A percentile compares a stretch with the other conserved stretches of the same genome.
Conservation (phyloP, 2,329 filamentous ascomycete genomes). For the Hymenoscyphus salicellus region DNA sequence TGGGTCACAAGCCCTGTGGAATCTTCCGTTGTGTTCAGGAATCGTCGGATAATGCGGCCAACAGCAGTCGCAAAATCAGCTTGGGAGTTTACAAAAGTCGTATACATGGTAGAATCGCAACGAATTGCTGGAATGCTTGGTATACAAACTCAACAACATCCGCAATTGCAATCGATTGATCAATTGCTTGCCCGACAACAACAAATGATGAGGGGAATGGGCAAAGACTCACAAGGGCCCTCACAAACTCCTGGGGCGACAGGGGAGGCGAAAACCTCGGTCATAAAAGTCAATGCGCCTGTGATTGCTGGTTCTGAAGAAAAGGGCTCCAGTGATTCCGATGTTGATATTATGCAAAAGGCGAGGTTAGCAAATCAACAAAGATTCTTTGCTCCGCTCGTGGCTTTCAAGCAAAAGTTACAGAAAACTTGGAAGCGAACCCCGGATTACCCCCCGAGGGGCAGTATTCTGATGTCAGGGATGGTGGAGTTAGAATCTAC, state of each 20-base stretch:
- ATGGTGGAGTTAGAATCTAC: slow-evolving; percentile 52
- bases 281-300: slow-evolving; percentile 7
- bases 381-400: slow-evolving; percentile 28
- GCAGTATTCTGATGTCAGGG: slow-evolving; percentile 52
- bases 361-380: slow-evolving; percentile 19
- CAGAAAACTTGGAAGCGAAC: slow-evolving; percentile 47
- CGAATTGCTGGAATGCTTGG: slow-evolving; percentile 47
- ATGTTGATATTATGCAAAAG: slow-evolving; percentile 1
- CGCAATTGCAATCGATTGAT: slow-evolving; percentile 25
- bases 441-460: slow-evolving; percentile 45
- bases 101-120: slow-evolving; percentile 45
- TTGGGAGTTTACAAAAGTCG: slow-evolving; percentile 51
- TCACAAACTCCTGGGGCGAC: slow-evolving; percentile 13
- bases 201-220: slow-evolving; percentile 22
- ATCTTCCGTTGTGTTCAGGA: slow-evolving; percentile 43
- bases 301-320: slow-evolving; percentile 6
- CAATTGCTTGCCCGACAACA: slow-evolving; percentile 28
- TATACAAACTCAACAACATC: slow-evolving; percentile 33
- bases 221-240: slow-evolving; percentile 22
- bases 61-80: slow-evolving; percentile 48
- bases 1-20: slow-evolving; percentile 50
- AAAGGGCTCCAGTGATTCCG: slow-evolving; percentile 9
- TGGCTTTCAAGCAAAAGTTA: slow-evolving; percentile 31
- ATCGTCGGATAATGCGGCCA: slow-evolving; percentile 53
- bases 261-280: slow-evolving; percentile 19